Evolutionary conservation across 306 rosid species (phyloP).

Genomic region (Astragalus glycyphyllos): DNA sequence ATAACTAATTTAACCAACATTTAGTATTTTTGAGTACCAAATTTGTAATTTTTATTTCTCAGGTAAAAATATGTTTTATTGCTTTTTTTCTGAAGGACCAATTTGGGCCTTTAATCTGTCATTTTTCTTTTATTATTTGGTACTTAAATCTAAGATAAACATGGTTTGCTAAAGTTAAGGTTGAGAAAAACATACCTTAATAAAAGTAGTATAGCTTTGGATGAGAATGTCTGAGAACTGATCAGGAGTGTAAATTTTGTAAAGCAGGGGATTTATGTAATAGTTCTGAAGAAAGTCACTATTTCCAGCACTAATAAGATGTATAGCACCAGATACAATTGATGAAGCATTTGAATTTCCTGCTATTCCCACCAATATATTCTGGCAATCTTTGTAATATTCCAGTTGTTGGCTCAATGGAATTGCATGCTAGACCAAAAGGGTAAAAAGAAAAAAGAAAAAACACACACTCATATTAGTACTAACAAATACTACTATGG

Average conservation of each 20-base stretch:
- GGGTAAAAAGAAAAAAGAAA: not conserved
- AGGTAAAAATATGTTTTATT: no score
- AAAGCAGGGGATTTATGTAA: conserved; percentile 76
- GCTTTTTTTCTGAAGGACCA: no score
- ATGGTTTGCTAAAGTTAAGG: not conserved
- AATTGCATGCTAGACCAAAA: conserved; percentile 59
- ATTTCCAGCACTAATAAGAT: conserved; percentile 72
- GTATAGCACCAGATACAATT: conserved; percentile 59
- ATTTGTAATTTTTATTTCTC: no score
- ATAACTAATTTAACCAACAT: no score
- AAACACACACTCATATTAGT: not conserved
- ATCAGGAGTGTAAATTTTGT: conserved; percentile 56
- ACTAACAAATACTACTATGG: not conserved
- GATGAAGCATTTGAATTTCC: conserved; percentile 65
- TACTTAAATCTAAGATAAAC: no score
- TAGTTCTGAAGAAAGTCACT: conserved; percentile 90
- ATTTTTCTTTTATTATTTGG: no score
- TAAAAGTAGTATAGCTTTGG: conserved; percentile 50
- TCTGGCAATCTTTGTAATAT: conserved; percentile 68
- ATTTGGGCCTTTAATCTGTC: no score
- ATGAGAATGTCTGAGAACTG: conserved; percentile 73
- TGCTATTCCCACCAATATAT: conserved; percentile 48
- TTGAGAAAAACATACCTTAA: conserved; percentile 59
- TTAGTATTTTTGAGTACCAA: no score
- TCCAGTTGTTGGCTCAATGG: conserved; percentile 65